Conservation (phyloP, 805 yeast species). For the Lipomyces yamadae region DNA sequence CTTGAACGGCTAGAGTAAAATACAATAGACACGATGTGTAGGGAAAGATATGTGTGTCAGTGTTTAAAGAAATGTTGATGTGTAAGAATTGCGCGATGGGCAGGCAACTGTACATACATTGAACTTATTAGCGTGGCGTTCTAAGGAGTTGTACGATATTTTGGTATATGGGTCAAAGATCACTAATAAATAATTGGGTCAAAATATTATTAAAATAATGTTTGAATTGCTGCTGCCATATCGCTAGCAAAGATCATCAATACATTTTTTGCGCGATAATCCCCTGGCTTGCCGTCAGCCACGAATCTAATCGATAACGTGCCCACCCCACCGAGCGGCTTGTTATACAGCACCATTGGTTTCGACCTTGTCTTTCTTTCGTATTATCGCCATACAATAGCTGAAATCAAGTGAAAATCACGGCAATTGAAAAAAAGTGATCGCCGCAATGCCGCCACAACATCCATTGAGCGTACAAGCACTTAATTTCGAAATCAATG, state of each 20-base stretch:
- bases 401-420: background rate
- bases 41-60: background rate
- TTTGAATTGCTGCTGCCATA: background rate
- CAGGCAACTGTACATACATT: background rate
- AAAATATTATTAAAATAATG: background rate
- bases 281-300: background rate
- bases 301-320: background rate
- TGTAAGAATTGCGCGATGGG: background rate
- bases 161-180: background rate
- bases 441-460: slow-evolving; percentile 1
- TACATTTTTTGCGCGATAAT: background rate
- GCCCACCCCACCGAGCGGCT: no score
- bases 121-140: background rate
- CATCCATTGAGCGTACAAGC: background rate
- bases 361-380: background rate
- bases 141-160: background rate
- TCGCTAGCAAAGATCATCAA: background rate
- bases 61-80: background rate
- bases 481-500: background rate
- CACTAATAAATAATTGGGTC: background rate
- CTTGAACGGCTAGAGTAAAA: slow-evolving; percentile 64
- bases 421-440: background rate
- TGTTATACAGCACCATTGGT: background rate
- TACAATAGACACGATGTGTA: background rate
- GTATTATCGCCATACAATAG: background rate